A percentile compares a stretch with the other conserved stretches of the same genome.
Conservation (phyloP, 257 asterid genomes). For the Przewalskia tangutica region DNA sequence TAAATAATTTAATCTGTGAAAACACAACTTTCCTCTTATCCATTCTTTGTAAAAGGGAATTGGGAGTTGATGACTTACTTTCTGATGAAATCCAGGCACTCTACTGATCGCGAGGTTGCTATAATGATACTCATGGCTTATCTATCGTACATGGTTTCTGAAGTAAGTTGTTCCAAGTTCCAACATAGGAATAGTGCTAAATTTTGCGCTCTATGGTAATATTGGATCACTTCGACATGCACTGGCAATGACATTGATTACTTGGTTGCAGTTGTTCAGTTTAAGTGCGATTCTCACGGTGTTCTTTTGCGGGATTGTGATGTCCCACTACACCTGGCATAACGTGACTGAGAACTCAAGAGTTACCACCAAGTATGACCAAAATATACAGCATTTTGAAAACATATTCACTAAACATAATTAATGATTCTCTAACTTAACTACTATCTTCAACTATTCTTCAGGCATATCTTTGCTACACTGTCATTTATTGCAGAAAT, state of each 20-base stretch:
- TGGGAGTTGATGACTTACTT: neutral
- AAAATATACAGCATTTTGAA: neutral
- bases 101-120: conserved; percentile 96
- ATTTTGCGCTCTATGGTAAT: neutral
- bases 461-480: conserved; percentile 90
- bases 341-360: conserved; percentile 92
- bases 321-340: conserved; percentile 99
- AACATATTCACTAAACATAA: neutral
- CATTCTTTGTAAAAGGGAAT: too few relatives aligned
- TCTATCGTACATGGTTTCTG: conserved; percentile 86
- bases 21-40: neutral
- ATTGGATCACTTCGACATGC: neutral
- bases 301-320: conserved; percentile 93
- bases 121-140: conserved; percentile 96
- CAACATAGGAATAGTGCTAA: neutral
- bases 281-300: conserved; percentile 95
- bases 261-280: conserved; percentile 49
- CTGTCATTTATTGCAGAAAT: conserved; percentile 81
- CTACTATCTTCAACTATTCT: conserved; percentile 1
- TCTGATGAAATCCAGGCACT: conserved; percentile 51
- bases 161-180: conserved; percentile 45
- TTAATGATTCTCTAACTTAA: neutral
- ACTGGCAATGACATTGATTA: neutral
- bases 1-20: neutral
- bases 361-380: conserved; percentile 75